Percentiles rank a stretch among this genome's conserved stretches.
Conservation (phyloP, 768 basidiomycete species). For the Russula sp. region DNA sequence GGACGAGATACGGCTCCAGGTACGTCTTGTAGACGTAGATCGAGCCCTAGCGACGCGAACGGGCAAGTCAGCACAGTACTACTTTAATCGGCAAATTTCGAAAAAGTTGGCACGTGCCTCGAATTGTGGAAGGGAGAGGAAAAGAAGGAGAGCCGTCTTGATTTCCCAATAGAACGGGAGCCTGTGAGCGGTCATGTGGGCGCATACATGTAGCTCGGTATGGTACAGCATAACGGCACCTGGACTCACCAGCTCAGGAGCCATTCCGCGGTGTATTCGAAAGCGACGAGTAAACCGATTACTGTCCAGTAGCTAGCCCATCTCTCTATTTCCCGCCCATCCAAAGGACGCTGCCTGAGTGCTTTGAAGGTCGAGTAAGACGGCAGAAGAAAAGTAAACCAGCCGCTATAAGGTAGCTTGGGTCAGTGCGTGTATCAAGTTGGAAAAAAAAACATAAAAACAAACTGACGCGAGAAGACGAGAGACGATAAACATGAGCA, state of each 20-base stretch:
- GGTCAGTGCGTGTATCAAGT: not conserved
- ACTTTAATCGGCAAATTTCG: not conserved
- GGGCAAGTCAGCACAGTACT: not conserved
- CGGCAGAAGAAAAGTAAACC: conserved; percentile 65
- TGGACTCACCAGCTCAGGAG: conserved; percentile 55
- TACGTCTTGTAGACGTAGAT: conserved; percentile 56
- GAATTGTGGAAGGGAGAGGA: conserved; percentile 62
- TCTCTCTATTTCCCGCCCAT: conserved; percentile 48
- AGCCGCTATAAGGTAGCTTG: conserved; percentile 42
- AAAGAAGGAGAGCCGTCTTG: conserved; percentile 62
- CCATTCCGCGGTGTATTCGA: conserved; percentile 60
- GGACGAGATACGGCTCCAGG: conserved; percentile 53
- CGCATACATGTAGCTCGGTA: not conserved
- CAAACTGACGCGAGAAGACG: conserved; percentile 41
- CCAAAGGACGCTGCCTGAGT: conserved; percentile 45
- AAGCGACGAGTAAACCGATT: conserved; percentile 51
- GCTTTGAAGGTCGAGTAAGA: conserved; percentile 64
- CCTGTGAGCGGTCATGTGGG: conserved; percentile 36
- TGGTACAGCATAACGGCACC: not conserved
- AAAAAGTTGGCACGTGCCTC: conserved; percentile 39
- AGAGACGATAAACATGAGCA: conserved; percentile 47
- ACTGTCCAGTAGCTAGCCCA: conserved; percentile 63
- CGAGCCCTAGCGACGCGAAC: conserved; percentile 46
- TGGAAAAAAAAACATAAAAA: not conserved
- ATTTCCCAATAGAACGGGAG: conserved; percentile 73